Evolutionary conservation across 2,329 filamentous ascomycete species (phyloP).

Genomic region (Diaporthe batatas): DNA sequence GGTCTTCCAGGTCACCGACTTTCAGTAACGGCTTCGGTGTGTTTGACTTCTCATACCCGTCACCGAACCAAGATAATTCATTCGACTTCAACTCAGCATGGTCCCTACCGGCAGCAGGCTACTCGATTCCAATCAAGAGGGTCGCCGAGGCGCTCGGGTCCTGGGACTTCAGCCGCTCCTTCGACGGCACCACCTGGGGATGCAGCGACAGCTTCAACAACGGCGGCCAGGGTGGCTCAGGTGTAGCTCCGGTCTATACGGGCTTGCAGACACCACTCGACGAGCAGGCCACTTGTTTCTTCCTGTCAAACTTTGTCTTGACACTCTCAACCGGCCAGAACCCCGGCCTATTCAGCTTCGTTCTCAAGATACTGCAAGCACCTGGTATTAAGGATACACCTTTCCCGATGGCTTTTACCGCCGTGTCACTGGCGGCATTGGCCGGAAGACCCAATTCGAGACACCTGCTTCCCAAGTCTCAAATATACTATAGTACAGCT

Average conservation of each 20-base stretch:
- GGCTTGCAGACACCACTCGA: constrained; percentile 45
- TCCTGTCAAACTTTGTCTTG: constrained; percentile 46
- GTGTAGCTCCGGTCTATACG: not conserved
- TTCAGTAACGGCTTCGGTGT: not conserved
- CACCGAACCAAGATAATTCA: not conserved
- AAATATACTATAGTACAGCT: constrained; percentile 45
- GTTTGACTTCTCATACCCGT: constrained; percentile 18
- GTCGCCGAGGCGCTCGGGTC: constrained; percentile 22
- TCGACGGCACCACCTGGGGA: constrained; percentile 33
- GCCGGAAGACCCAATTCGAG: constrained; percentile 46
- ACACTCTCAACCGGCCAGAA: constrained; percentile 43
- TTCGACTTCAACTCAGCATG: constrained; percentile 35
- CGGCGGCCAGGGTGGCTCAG: not conserved
- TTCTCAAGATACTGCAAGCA: constrained; percentile 44
- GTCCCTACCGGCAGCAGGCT: constrained; percentile 19
- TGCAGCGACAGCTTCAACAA: not conserved
- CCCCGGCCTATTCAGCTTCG: constrained; percentile 44
- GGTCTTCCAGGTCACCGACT: constrained; percentile 3
- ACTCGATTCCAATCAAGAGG: constrained; percentile 16
- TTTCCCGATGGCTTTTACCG: constrained; percentile 45
- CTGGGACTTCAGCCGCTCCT: constrained; percentile 35
- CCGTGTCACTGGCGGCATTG: constrained; percentile 45
- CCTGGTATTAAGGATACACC: constrained; percentile 43
- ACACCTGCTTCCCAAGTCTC: constrained; percentile 42
- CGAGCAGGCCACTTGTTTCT: constrained; percentile 47